Base-by-base conservation (phyloP, 768 basidiomycete species). In the Rhodotorula paludigena region DNA sequence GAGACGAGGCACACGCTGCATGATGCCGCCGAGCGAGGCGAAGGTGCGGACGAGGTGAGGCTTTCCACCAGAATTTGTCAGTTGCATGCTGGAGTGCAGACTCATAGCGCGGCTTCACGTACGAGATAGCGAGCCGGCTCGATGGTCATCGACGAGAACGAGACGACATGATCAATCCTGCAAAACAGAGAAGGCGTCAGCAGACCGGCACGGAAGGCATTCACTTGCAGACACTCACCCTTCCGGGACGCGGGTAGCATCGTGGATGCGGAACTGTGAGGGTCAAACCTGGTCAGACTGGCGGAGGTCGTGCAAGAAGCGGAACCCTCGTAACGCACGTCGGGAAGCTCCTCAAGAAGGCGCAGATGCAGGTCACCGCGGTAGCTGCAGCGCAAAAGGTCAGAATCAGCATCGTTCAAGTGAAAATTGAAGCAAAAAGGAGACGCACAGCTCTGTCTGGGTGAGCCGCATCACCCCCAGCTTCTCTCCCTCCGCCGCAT, bases 141-240 rank as follows among this genome's bases (percentile, higher is more conserved):
- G 68, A 80, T 78, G 25, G 78, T 79, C n/a, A 80, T 47, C 23
- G 78, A 78, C 2, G 77, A 77, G 77, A 77, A 76, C 47, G 73
- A 74, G 65, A 77, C 64, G 35, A 77, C 75, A 56, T 78, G 77
- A 1, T 68, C 67, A 28, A 66, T 57, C 23, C 65, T 66, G 65
- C 6, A n/a, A 12, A 14, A 10, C 2, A 7, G 35, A 23, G 28
- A 6, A 16, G 5, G 30, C n/a, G 39, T 39, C 7, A 44, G 57
- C 33, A 6, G 4, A 2, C 18, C 57, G 71, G 64, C 33, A 64
- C 66, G 52, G 66, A 64, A 21, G 23, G 8, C 32, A 51, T 25
- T 3, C 58, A 20, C 36, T 28, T 1, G 33, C 9, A n/a, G 62
- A n/a, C n/a, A n/a, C 63, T 3, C 12, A 66, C 64, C 64, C 64